These are phyloP conservation scores for Exophiala mesophila DNA, from an alignment of 2,329 filamentous ascomycete genomes.

Conservation along the genomic window DNA sequence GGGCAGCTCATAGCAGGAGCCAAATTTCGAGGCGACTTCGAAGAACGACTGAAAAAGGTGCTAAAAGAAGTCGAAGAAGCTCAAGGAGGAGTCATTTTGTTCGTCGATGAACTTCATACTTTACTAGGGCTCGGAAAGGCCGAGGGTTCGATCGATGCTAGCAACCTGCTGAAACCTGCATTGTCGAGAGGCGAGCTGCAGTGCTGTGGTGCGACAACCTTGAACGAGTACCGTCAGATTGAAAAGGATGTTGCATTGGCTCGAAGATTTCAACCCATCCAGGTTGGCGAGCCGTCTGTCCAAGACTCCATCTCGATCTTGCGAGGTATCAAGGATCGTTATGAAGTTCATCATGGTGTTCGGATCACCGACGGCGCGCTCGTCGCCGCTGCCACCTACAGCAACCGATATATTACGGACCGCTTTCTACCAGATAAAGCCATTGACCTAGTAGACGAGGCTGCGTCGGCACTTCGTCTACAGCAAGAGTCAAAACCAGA, in stretches of 20 bases:
- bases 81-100: slow-evolving; percentile 83
- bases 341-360: slow-evolving; percentile 95
- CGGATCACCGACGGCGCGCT: slow-evolving; percentile 88
- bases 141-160: slow-evolving; percentile 93
- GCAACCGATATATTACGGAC: slow-evolving; percentile 94
- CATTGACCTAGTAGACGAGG: slow-evolving; percentile 94
- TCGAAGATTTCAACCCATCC: slow-evolving; percentile 86
- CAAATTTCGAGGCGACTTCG: slow-evolving; percentile 93
- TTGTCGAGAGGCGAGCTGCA: slow-evolving; percentile 89
- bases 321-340: slow-evolving; percentile 93
- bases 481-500: slow-evolving; percentile 98
- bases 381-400: slow-evolving; percentile 85
- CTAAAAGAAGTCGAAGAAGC: slow-evolving; percentile 87
- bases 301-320: slow-evolving; percentile 93
- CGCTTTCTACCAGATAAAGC: slow-evolving; percentile 95
- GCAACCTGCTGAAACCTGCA: slow-evolving; percentile 88
- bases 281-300: slow-evolving; percentile 86
- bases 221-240: slow-evolving; percentile 87
- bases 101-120: slow-evolving; percentile 91
- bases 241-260: slow-evolving; percentile 95
- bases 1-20: slow-evolving; percentile 92
- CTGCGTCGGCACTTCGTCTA: slow-evolving; percentile 79
- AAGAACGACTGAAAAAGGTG: slow-evolving; percentile 86
- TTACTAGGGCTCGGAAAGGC: slow-evolving; percentile 89
- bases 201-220: slow-evolving; percentile 89